A percentile compares a stretch with the other conserved stretches of the same genome.
Conservation (phyloP, 305 asterid species). For the Fraxinus sp. region DNA sequence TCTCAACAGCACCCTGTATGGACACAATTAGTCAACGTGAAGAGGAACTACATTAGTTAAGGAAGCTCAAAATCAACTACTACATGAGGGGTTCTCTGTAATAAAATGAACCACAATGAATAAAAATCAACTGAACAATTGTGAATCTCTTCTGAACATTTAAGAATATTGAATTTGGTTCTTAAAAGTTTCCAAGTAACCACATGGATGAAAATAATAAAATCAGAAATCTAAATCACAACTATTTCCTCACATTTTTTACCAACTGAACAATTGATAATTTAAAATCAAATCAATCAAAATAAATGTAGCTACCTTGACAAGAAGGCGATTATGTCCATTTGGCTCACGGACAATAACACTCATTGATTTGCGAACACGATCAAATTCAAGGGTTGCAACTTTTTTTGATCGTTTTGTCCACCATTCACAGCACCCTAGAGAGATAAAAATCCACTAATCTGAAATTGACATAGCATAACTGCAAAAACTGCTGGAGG, state of each 20-base stretch:
- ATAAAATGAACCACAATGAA: not conserved
- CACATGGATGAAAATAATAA: not conserved
- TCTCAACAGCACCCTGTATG: conserved; percentile 92
- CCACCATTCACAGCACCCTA: conserved; percentile 93
- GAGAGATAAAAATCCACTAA: conserved; percentile 3
- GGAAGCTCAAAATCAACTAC: not conserved
- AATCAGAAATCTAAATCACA: not conserved
- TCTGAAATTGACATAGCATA: conserved; percentile 5
- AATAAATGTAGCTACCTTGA: conserved; percentile 53
- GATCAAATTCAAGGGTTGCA: conserved; percentile 86
- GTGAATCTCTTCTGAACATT: conserved; percentile 8
- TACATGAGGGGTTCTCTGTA: not conserved
- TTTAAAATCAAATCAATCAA: not conserved
- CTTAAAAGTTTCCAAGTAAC: not conserved
- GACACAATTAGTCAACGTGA: not conserved
- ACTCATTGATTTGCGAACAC: conserved; percentile 87
- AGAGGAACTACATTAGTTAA: not conserved
- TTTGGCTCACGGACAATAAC: conserved; percentile 63
- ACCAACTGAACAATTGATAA: not conserved
- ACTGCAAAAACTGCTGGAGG: conserved; percentile 6
- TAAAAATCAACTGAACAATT: not conserved
- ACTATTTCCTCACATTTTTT: not conserved
- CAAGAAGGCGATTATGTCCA: conserved; percentile 79
- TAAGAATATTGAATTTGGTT: not conserved
- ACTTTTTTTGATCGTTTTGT: conserved; percentile 59